Percentiles rank a stretch among this genome's conserved stretches.
These are phyloP conservation scores for Calocybe indica DNA, from an alignment of 768 basidiomycete species.

Conservation along the genomic window DNA sequence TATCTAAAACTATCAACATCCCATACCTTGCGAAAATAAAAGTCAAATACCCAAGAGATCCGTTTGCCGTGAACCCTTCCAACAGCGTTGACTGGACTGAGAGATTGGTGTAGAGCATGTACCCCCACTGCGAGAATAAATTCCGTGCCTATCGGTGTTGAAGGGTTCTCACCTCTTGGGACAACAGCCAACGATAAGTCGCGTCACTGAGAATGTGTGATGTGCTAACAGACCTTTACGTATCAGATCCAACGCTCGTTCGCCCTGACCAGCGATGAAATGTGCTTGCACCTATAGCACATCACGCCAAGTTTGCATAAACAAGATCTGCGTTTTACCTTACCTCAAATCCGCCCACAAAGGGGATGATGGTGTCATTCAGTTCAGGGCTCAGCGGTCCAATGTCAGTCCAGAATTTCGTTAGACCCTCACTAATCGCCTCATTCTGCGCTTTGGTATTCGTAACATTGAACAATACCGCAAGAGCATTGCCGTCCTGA, in stretches of 20 bases:
- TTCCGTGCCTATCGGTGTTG: background rate
- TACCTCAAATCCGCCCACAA: slow-evolving; percentile 46
- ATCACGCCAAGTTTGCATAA: background rate
- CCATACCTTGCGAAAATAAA: slow-evolving; percentile 1
- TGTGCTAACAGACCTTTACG: slow-evolving; percentile 19
- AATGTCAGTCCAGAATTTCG: slow-evolving; percentile 41
- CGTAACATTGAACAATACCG: slow-evolving; percentile 41
- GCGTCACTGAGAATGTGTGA: background rate
- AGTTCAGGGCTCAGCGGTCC: slow-evolving; percentile 44
- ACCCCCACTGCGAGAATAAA: slow-evolving; percentile 31
- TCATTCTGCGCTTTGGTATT: slow-evolving; percentile 28
- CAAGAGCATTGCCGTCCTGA: slow-evolving; percentile 46
- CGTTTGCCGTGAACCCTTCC: slow-evolving; percentile 42
- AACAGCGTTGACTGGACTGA: slow-evolving; percentile 34
- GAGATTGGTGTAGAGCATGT: slow-evolving; percentile 41
- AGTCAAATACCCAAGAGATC: slow-evolving; percentile 31
- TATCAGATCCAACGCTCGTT: slow-evolving; percentile 38
- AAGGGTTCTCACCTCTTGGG: slow-evolving; percentile 8
- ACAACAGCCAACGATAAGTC: background rate
- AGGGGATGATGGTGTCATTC: slow-evolving; percentile 46
- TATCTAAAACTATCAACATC: slow-evolving; percentile 20
- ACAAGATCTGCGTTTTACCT: background rate
- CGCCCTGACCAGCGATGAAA: slow-evolving; percentile 39
- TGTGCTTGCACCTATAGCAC: slow-evolving; percentile 40
- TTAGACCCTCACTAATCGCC: slow-evolving; percentile 36